These are phyloP conservation scores for Psidium guajava DNA, from an alignment of 345 rosid species.

Conservation along the genomic window DNA sequence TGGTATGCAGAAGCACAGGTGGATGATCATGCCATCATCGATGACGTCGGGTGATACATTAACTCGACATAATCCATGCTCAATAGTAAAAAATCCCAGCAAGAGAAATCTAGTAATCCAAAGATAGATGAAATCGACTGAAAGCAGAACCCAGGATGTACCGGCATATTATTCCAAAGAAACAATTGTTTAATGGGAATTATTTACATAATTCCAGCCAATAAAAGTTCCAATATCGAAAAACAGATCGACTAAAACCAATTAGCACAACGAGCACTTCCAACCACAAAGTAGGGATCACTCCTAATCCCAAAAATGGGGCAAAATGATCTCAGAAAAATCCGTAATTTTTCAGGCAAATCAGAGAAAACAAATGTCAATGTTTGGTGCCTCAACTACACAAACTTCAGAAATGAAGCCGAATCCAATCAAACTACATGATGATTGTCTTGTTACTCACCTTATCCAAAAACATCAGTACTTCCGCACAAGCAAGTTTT, in stretches of 20 bases:
- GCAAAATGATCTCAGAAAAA: neutral
- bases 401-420: neutral
- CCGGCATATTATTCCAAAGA: neutral
- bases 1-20: neutral
- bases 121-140: neutral
- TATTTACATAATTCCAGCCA: neutral
- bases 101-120: neutral
- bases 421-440: neutral
- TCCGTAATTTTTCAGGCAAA: neutral
- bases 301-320: neutral
- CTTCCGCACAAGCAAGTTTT: neutral
- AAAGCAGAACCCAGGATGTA: neutral
- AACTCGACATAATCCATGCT: neutral
- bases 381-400: neutral
- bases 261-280: neutral
- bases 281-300: neutral
- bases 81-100: neutral
- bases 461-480: neutral
- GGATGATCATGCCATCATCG: neutral
- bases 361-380: neutral
- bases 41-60: neutral
- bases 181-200: neutral
- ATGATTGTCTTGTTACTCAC: neutral
- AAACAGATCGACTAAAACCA: neutral
- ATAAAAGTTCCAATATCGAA: neutral